These are phyloP conservation scores for Aegilops bicornis DNA, from an alignment of 176 grass and related monocot genomes.

Conservation along the genomic window DNA sequence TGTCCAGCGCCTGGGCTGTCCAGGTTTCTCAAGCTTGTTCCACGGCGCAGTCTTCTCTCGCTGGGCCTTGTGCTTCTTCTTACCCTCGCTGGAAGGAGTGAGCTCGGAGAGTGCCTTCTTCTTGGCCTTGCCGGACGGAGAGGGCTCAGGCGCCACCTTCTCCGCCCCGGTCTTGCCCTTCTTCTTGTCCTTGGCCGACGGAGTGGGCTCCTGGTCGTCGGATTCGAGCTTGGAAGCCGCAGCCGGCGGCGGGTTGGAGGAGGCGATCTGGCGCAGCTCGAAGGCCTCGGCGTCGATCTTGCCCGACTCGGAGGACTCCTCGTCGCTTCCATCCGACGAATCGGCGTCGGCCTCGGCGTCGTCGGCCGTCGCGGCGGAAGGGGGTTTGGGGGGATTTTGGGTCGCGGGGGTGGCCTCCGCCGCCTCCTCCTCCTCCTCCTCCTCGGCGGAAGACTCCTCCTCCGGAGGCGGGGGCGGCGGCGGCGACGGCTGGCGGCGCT, in stretches of 20 bases:
- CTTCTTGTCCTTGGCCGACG: constrained; percentile 7
- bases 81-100: not conserved
- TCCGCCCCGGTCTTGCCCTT: constrained; percentile 1
- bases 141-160: no score
- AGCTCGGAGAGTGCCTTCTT: not conserved
- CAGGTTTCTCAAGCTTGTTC: constrained; percentile 8
- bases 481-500: constrained; percentile 29
- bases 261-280: constrained; percentile 11
- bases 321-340: not conserved
- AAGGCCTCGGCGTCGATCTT: not conserved
- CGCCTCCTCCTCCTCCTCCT: not conserved
- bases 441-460: constrained; percentile 1
- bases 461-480: not conserved
- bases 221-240: no score
- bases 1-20: not conserved
- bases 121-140: not conserved
- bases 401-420: no score
- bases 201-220: not conserved
- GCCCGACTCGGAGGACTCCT: constrained; percentile 25
- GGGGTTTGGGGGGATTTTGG: no score
- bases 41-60: not conserved
- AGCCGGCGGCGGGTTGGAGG: not conserved
- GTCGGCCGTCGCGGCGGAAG: not conserved
- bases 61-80: not conserved
- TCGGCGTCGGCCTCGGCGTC: not conserved